Evolutionary conservation across 2,329 filamentous ascomycete genomes (phyloP).

Genomic region (Ophiosphaerella korrae): DNA sequence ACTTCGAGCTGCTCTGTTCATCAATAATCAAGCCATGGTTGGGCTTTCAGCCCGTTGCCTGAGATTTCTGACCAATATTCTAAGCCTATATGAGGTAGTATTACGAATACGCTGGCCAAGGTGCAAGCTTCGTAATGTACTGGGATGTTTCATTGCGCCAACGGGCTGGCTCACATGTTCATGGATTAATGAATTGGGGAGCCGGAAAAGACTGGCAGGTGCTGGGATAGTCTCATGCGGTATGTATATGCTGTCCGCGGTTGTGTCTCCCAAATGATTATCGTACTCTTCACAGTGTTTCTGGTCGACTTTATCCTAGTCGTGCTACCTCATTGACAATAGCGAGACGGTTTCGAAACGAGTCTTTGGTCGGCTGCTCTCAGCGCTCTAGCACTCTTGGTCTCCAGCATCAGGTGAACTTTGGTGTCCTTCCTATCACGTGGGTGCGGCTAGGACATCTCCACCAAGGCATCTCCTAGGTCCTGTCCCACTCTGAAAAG

Average conservation of each 20-base stretch:
- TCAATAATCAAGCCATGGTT: no score
- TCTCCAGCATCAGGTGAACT: neutral
- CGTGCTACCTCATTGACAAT: neutral
- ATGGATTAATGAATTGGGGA: slow-evolving; percentile 25
- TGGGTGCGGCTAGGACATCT: neutral
- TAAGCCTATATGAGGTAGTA: slow-evolving; percentile 4
- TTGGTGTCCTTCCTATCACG: neutral
- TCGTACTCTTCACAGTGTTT: slow-evolving; percentile 3
- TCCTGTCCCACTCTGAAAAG: neutral
- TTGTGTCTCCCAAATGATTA: slow-evolving; percentile 3
- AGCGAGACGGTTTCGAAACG: neutral
- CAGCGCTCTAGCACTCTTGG: neutral
- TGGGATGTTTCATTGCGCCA: slow-evolving; percentile 9
- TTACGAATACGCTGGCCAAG: slow-evolving; percentile 4
- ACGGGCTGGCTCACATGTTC: slow-evolving; percentile 8
- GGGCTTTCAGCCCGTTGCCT: neutral
- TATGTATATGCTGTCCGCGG: slow-evolving; percentile 20
- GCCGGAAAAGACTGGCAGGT: slow-evolving; percentile 20
- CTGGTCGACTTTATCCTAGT: neutral
- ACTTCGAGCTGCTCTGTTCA: slow-evolving; percentile 1
- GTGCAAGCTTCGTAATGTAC: slow-evolving; percentile 7
- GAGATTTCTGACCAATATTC: slow-evolving; percentile 1
- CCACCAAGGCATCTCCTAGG: neutral
- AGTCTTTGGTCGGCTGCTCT: neutral
- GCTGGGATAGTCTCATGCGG: slow-evolving; percentile 8